Evolutionary conservation across 768 basidiomycete genomes (phyloP), one percentile per base, ranked within the genome.

Genomic region (Phlebiopsis gigantea): DNA sequence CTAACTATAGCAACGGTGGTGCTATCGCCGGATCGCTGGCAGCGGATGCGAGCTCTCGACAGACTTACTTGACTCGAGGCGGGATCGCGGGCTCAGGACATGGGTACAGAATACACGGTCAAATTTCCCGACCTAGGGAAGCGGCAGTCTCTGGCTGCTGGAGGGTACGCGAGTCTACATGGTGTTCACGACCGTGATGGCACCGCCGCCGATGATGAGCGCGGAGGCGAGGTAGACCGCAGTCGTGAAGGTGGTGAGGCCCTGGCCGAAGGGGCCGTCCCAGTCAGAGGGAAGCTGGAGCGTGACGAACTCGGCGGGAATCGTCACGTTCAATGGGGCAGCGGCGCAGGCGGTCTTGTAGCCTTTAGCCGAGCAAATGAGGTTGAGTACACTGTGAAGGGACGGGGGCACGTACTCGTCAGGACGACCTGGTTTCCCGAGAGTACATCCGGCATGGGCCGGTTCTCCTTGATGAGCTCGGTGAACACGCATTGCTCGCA

Each of bases 401-500:
- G 31, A 24, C 15, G 44, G 44, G 12, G 31, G 42, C 12, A 66
- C 78, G 55, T 57, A 86, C 88, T 83, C 39, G 65, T 67, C 42
- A 90, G 69, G n/a, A 84, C 73, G 15, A 76, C 66, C 48, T 77
- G 75, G n/a, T 83, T 84, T 8, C 88, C 88, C 4, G 79, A 80
- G 15, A 75, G 73, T 49, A 74, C 70, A 66, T 86, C 81, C 9
- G 78, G 75, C 56, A 74, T 69, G 22, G 67, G 73, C 55, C 73
- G 65, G 65, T 84, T 84, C 31, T 70, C 69, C 8, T 64, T 63
- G 60, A 91, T 77, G 25, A 88, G 70, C 56, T 72, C 71, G 42
- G 69, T 66, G 65, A 86, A 83, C 77, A 86, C 79, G 74, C 88
- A 90, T 63, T 84, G 81, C 67, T 90, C 79, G 70, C 87, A 87